Base-by-base conservation (phyloP, 768 basidiomycete genomes). In the Paxillus rubicundulus region DNA sequence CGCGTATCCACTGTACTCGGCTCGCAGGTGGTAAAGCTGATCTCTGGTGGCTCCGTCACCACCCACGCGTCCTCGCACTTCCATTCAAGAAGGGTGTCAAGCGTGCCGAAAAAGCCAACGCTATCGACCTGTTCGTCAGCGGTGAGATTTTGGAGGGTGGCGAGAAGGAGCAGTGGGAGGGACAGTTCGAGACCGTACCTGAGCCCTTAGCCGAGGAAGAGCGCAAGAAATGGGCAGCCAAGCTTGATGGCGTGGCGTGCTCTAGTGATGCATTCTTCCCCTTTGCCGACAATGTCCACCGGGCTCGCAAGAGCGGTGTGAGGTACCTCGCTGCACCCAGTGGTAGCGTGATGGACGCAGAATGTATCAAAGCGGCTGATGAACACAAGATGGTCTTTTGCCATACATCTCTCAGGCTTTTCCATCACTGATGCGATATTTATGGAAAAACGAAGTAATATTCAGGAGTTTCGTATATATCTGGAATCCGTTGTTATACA, bases 181-280 rank as follows among this genome's bases (percentile, higher is more conserved):
- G 77, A 41, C 72, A 92, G 57, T 99, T 99, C 61, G 91, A 90
- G 57, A 76, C 69, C 10, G 68, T 81, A 4, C 90, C 94, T 1
- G 73, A 70, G 55, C 75, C 85, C 16, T 73, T 99, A 57, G 82
- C 72, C 14, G 78, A 74, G 14, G 77, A 77, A 54, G 94, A 97
- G 72, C 86, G 81, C 67, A 81, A 77, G 63, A 80, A 81, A 47
- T 95, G 93, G 82, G 82, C 82, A 46, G 70, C 61, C 42, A 74
- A 86, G 73, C 74, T 98, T 51, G 85, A 87, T 54, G 89, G 84
- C 18, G 96, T 98, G 46, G 85, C 89, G 6, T 96, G 97, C 72
- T 90, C 91, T 30, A 94, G 92, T 55, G 97, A 99, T 60, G 97
- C 96, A 46, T 99, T 99, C 82, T 98, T 98, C 93, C 97, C 97